Evolutionary conservation across 768 basidiomycete genomes (phyloP), one percentile per base, ranked within the genome.

Genomic region (Kwoniella sp.): DNA sequence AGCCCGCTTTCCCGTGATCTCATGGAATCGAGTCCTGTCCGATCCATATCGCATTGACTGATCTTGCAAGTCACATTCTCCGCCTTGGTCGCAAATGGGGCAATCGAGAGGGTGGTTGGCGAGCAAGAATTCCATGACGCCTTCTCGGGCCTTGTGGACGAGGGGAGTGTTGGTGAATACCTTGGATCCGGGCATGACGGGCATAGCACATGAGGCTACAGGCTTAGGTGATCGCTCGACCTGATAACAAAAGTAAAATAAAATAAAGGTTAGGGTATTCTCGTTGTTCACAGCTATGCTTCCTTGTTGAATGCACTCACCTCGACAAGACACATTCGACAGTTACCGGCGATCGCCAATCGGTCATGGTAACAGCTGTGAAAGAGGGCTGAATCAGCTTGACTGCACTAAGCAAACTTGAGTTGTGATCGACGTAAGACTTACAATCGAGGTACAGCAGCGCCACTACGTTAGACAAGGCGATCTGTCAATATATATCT

Each of bases 11-110:
- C 96, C 96, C 1, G 91, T 87, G 54, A 97, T 91, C 82, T 99
- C 96, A 83, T 98, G 96, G 87, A 97, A 97, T 48, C 96, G 89
- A 0, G 92, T 89, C 65, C 96, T 90, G 82, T 99, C 96, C 7
- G 94, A 90, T 46, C 96, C 96, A 76, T 98, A 99, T 58, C 95
- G 89, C 93, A 98, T 98, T 15, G 95, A 95, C 81, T 97, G 95
- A 82, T 97, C 95, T 83, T 98, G 95, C 8, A 97, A 85, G 79
- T 97, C 94, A 80, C 94, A 99, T 85, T 97, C 94, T 62, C 96
- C 95, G 78, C 94, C 95, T 82, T 98, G 94, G 79, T 99, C 96
- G 74, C 96, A 99, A 68, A 98, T 90, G 22, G 96, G 96, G 81
- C 96, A 99, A 80, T 99, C 96, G 60, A 99, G 85, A 1, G 96